These are phyloP conservation scores for Albatrellus ellisii DNA, from an alignment of 768 basidiomycete genomes.

Conservation along the genomic window DNA sequence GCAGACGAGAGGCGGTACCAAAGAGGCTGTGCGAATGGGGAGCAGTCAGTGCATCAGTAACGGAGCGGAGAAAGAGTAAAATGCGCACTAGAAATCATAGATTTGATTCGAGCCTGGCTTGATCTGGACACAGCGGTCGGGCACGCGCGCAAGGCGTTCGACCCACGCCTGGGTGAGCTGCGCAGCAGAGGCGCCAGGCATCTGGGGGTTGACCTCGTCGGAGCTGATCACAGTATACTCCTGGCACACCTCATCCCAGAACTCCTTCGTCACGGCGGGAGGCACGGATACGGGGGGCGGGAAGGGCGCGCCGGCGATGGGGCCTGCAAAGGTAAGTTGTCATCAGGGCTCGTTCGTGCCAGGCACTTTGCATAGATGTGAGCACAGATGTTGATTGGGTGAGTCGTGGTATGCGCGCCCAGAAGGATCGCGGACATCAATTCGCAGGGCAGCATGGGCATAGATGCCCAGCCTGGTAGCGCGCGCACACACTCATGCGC, in stretches of 20 bases:
- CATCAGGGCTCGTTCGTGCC: neutral
- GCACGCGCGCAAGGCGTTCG: slow-evolving; percentile 20
- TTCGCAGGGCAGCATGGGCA: too few species aligned
- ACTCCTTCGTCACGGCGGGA: slow-evolving; percentile 23
- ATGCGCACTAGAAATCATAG: slow-evolving; percentile 25
- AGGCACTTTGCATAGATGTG: too few species aligned
- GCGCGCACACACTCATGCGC: too few species aligned
- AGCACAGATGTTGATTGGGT: too few species aligned
- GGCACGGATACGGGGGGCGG: slow-evolving; percentile 20
- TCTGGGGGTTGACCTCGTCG: slow-evolving; percentile 19
- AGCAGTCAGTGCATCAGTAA: neutral
- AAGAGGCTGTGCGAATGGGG: slow-evolving; percentile 18
- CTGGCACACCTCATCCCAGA: slow-evolving; percentile 30
- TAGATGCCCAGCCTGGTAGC: too few species aligned
- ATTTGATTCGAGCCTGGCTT: slow-evolving; percentile 21
- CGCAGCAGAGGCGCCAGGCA: slow-evolving; percentile 16
- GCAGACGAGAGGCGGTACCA: slow-evolving; percentile 20
- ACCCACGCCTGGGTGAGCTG: slow-evolving; percentile 27
- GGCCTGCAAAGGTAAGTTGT: slow-evolving; percentile 18
- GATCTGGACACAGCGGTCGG: slow-evolving; percentile 29
- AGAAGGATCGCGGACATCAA: too few species aligned
- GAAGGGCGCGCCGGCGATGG: slow-evolving; percentile 28
- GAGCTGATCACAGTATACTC: slow-evolving; percentile 22
- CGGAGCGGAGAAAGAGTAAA: neutral
- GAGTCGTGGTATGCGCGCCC: too few species aligned